phyloP scores from a whole-genome alignment of 345 rosid genomes.

The Brassica juncea region DNA sequence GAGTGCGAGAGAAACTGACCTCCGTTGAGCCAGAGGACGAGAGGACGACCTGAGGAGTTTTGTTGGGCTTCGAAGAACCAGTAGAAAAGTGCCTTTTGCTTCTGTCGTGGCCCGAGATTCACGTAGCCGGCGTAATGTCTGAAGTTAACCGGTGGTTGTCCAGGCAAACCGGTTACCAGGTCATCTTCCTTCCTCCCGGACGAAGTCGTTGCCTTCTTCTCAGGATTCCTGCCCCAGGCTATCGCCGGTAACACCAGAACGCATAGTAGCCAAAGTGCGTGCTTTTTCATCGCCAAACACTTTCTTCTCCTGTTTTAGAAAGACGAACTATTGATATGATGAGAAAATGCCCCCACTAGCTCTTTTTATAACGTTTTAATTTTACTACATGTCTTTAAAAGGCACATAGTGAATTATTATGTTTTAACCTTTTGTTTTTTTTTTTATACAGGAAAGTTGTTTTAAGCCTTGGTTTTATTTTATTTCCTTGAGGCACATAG shows the following conservation, averaged over 20 bases:
- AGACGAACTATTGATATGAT: neutral
- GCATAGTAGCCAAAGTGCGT: slow-evolving; percentile 32
- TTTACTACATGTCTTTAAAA: neutral
- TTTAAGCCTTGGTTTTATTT: neutral
- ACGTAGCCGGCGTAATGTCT: slow-evolving; percentile 66
- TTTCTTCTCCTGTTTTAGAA: neutral
- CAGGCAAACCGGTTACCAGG: slow-evolving; percentile 49
- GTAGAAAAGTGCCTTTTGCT: slow-evolving; percentile 58
- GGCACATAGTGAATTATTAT: neutral
- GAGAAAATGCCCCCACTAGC: neutral
- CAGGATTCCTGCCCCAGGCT: slow-evolving; percentile 26
- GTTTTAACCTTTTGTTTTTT: neutral
- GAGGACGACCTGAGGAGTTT: slow-evolving; percentile 46
- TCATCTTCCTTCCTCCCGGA: slow-evolving; percentile 45
- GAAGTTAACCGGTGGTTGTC: slow-evolving; percentile 60
- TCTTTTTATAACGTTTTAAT: neutral
- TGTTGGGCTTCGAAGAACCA: slow-evolving; percentile 71
- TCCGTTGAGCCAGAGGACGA: slow-evolving; percentile 80
- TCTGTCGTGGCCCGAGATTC: slow-evolving; percentile 34
- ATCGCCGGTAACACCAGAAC: slow-evolving; percentile 36
- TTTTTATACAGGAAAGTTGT: neutral
- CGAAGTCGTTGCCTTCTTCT: slow-evolving; percentile 18
- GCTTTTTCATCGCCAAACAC: slow-evolving; percentile 28
- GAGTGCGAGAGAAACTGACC: slow-evolving; percentile 38
- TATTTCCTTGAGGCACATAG: neutral